These are phyloP conservation scores for Phytophthora pinifolia DNA, from an alignment of 352 stramenopile genomes.

Conservation along the genomic window DNA sequence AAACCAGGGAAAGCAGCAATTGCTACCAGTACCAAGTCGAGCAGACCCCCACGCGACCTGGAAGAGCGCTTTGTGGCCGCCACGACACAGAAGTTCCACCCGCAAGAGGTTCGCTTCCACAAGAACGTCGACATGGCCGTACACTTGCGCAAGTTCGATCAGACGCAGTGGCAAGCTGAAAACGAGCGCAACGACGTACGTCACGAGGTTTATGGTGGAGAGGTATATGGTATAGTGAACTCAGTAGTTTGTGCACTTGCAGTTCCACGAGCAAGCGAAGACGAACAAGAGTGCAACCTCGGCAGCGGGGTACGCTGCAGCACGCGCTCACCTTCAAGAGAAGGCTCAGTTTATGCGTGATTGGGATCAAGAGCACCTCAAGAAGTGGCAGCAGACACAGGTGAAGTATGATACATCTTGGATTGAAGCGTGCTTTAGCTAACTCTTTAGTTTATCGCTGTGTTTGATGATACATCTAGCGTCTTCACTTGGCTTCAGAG, in stretches of 20 bases:
- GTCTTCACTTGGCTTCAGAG: conserved; percentile 38
- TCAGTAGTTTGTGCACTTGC: neutral
- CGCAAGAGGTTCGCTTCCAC: conserved; percentile 47
- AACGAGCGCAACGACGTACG: conserved; percentile 47
- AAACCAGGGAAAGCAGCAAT: neutral
- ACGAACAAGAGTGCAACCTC: conserved; percentile 22
- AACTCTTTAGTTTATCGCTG: neutral
- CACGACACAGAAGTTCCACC: conserved; percentile 41
- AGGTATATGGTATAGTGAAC: neutral
- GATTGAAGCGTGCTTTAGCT: neutral
- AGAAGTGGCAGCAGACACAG: conserved; percentile 61
- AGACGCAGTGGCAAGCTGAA: conserved; percentile 56
- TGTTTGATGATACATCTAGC: conserved; percentile 16
- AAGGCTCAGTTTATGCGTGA: conserved; percentile 60
- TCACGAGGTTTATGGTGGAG: neutral
- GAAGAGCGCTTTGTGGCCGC: conserved; percentile 58
- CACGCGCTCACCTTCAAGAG: conserved; percentile 54
- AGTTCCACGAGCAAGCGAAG: conserved; percentile 39
- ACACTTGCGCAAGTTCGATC: conserved; percentile 59
- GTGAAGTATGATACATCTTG: conserved; percentile 14
- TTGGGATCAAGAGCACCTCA: conserved; percentile 56
- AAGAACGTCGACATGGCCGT: conserved; percentile 75
- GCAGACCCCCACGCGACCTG: conserved; percentile 33
- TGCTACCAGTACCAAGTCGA: conserved; percentile 6
- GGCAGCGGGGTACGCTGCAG: conserved; percentile 24